Evolutionary conservation across 306 rosid genomes (phyloP).

Genomic region (Cyamopsis tetragonoloba): DNA sequence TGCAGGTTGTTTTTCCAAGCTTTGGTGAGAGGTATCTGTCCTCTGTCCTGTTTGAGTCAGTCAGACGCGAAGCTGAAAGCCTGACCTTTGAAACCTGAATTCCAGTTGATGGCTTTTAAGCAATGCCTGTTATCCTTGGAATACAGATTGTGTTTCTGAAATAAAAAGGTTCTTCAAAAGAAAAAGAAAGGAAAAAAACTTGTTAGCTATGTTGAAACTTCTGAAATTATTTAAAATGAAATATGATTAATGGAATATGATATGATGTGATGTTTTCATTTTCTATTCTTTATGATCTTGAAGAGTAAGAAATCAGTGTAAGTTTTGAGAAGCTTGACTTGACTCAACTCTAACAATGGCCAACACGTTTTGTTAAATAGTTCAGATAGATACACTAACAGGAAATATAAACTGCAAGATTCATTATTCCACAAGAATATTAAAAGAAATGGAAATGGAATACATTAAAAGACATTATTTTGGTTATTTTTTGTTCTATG

Average conservation of each 20-base stretch:
- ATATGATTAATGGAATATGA: background rate
- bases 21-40: constrained; percentile 68
- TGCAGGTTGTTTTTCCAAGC: constrained; percentile 49
- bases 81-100: constrained; percentile 48
- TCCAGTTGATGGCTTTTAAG: background rate
- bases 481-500: too few relatives aligned
- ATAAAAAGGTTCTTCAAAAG: background rate
- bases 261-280: background rate
- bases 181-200: background rate
- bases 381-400: too few relatives aligned
- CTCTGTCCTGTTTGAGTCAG: constrained; percentile 54
- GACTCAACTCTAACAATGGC: too few relatives aligned
- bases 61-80: constrained; percentile 51
- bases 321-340: too few relatives aligned
- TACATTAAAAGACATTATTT: too few relatives aligned
- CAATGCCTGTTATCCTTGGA: background rate
- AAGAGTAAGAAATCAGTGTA: too few relatives aligned
- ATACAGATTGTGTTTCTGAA: background rate
- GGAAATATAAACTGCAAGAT: too few relatives aligned
- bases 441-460: too few relatives aligned
- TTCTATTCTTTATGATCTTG: background rate
- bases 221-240: background rate
- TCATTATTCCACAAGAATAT: too few relatives aligned
- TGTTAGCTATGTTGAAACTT: background rate
- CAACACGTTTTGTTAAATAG: too few relatives aligned